phyloP scores from a whole-genome alignment of 148 eudicot species.

The Rhododendron kiyosumense region DNA sequence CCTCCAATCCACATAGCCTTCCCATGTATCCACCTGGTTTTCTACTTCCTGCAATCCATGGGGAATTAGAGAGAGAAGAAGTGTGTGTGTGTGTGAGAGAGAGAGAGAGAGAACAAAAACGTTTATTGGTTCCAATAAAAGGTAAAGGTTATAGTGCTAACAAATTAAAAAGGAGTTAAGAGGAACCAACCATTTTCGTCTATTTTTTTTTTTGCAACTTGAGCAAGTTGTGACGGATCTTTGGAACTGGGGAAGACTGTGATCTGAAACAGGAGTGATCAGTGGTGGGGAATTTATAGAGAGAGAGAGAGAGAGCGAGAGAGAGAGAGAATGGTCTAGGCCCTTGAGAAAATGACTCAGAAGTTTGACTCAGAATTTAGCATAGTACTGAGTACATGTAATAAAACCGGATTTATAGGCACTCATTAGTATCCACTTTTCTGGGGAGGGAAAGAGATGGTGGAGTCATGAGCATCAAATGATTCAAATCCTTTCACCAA shows the following conservation, averaged over 20 bases:
- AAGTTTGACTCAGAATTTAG: background rate
- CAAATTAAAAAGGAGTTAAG: background rate
- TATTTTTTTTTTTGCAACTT: background rate
- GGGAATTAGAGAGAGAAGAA: background rate
- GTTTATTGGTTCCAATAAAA: background rate
- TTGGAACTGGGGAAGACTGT: background rate
- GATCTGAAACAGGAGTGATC: background rate
- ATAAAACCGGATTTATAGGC: background rate
- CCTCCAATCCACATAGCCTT: constrained; percentile 49
- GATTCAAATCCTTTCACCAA: constrained; percentile 7
- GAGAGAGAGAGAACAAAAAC: background rate
- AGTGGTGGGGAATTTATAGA: background rate
- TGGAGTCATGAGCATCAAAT: background rate
- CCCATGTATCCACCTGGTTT: constrained; percentile 25
- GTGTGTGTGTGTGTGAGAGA: background rate
- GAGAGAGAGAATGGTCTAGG: background rate
- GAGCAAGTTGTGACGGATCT: background rate
- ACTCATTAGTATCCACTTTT: background rate
- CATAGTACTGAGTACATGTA: background rate
- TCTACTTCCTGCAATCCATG: constrained; percentile 31
- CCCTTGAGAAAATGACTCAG: background rate
- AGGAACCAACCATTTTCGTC: constrained; percentile 12
- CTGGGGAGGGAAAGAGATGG: background rate
- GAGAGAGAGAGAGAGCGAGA: background rate
- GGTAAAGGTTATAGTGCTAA: background rate